Evolutionary conservation across 2,329 filamentous ascomycete genomes (phyloP).

Genomic region (Penicillium sp.): DNA sequence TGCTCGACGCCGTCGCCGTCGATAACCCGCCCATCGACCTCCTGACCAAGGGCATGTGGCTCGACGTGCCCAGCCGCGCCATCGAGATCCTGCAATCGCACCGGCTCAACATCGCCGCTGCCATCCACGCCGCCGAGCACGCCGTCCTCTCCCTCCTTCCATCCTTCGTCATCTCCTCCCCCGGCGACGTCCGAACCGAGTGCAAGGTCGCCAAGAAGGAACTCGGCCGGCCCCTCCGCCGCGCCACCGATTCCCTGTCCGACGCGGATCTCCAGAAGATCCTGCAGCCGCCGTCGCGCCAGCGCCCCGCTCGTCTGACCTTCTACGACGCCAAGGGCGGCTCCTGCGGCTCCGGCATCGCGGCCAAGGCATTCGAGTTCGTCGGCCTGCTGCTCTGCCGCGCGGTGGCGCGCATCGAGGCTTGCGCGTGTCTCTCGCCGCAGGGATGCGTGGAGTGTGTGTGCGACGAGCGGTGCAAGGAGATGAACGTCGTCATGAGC

Average conservation of each 20-base stretch:
- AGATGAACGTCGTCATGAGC: slow-evolving; percentile 88
- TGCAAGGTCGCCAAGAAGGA: slow-evolving; percentile 90
- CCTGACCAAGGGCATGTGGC: slow-evolving; percentile 87
- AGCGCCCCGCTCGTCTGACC: slow-evolving; percentile 80
- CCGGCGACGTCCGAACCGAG: slow-evolving; percentile 89
- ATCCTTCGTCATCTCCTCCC: slow-evolving; percentile 84
- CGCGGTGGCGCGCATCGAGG: slow-evolving; percentile 71
- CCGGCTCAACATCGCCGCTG: slow-evolving; percentile 76
- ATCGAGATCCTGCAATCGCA: slow-evolving; percentile 73
- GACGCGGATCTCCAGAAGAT: slow-evolving; percentile 16
- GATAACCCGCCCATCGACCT: slow-evolving; percentile 89
- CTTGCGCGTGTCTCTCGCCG: slow-evolving; percentile 63
- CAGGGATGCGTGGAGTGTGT: slow-evolving; percentile 90
- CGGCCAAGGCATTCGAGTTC: slow-evolving; percentile 90
- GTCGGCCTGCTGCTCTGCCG: slow-evolving; percentile 73
- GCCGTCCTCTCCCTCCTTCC: slow-evolving; percentile 83
- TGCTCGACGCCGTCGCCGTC: slow-evolving; percentile 87
- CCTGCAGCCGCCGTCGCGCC: slow-evolving; percentile 52
- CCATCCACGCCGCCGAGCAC: slow-evolving; percentile 93
- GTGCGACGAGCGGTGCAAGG: slow-evolving; percentile 76
- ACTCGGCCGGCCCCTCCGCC: slow-evolving; percentile 60
- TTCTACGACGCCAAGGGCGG: slow-evolving; percentile 97
- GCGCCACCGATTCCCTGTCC: slow-evolving; percentile 22
- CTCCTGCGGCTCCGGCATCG: slow-evolving; percentile 76
- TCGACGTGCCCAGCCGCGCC: slow-evolving; percentile 78